Base-by-base conservation (phyloP, 768 basidiomycete genomes). In the Lactarius vividus region DNA sequence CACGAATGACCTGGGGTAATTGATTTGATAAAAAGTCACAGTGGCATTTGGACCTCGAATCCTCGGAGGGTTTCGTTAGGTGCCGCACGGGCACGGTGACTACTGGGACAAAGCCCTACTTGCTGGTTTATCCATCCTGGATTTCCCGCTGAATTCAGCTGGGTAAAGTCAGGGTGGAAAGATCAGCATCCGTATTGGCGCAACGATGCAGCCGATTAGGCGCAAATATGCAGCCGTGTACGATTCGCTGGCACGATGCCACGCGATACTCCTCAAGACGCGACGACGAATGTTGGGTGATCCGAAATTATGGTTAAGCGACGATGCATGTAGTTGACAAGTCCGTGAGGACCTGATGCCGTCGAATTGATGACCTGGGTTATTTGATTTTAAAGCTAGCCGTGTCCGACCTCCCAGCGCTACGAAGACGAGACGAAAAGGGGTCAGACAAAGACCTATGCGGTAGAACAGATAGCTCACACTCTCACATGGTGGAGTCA, bases 371-470 rank as follows among this genome's bases (percentile, higher is more conserved):
- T 62, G 65, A 15, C 44, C 65, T 66, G 65, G 46, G 65, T 26
- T 66, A 66, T 33, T 66, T 66, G 61, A 66, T 62, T 66, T 66
- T 56, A 57, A 46, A 49, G 42, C 23, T n/a, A 62, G 55, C 65
- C 65, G 13, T 53, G 37, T 58, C 40, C 65, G 52, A 62, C 65
- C 65, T 66, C 65, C 56, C 65, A 20, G 55, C 23, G 56, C 65
- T 66, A 40, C 8, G 16, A 1, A 55, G 46, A 52, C 5, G 23
- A 52, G 23, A 49, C 46, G 13, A 49, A 15, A 26, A 15, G 16
- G 16, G 26, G 33, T 57, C 18, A 62, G 60, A 33, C 16, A 5
- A 40, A 6, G 0, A 40, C 4, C 3, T 15, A 11, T 7, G 18
- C 3, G 49, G 15, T 15, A 26, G 35, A 35, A 28, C 26, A 31